phyloP scores from a whole-genome alignment of 2,329 filamentous ascomycete genomes.

The Lizonia empirigonia region DNA sequence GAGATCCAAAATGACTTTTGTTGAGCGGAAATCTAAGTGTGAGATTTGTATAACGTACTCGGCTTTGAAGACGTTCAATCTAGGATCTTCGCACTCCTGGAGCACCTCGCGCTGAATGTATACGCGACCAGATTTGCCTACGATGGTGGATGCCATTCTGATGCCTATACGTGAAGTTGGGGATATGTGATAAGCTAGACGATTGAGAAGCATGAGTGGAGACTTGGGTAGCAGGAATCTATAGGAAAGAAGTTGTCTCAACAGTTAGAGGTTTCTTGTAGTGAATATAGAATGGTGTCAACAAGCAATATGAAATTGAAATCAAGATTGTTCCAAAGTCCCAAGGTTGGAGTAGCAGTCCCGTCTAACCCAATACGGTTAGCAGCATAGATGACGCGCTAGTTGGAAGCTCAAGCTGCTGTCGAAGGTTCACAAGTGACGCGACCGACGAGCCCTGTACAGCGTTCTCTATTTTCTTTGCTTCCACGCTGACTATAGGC shows the following conservation, averaged over 20 bases:
- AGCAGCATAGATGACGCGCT: background rate
- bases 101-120: conserved; percentile 44
- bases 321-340: too few species aligned
- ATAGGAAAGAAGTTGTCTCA: background rate
- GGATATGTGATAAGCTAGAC: conserved; percentile 19
- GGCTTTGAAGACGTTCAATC: conserved; percentile 43
- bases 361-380: background rate
- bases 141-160: conserved; percentile 44
- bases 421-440: background rate
- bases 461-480: background rate
- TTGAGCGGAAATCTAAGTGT: conserved; percentile 15
- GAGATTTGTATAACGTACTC: conserved; percentile 35
- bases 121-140: conserved; percentile 46
- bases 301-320: background rate
- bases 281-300: background rate
- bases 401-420: background rate
- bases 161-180: conserved; percentile 29
- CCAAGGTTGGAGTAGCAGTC: too few species aligned
- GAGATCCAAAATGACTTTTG: conserved; percentile 32
- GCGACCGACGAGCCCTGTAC: background rate
- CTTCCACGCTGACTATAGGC: background rate
- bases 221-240: conserved; percentile 1
- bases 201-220: conserved; percentile 27
- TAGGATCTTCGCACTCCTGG: conserved; percentile 33
- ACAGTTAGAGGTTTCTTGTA: background rate